These are phyloP conservation scores for Zangia roseola DNA, from an alignment of 768 basidiomycete genomes.

Conservation along the genomic window DNA sequence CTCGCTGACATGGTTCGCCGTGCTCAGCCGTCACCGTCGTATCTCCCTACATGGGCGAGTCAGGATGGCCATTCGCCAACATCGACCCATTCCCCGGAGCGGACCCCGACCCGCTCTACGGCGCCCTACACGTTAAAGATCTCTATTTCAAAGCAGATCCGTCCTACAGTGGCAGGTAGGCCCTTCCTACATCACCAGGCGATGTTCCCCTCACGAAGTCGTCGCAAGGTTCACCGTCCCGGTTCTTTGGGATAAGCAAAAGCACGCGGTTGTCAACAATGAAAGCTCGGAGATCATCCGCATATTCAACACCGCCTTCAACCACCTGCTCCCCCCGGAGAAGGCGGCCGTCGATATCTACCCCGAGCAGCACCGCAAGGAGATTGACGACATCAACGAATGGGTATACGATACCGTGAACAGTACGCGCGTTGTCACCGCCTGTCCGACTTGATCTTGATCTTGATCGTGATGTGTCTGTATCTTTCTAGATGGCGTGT, in stretches of 20 bases:
- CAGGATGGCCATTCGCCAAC: conserved; percentile 87
- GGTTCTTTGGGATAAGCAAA: conserved; percentile 90
- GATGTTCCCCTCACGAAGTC: no score
- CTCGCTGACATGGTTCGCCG: background rate
- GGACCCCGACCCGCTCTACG: conserved; percentile 72
- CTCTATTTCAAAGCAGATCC: conserved; percentile 79
- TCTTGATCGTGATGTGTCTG: background rate
- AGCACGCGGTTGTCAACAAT: conserved; percentile 88
- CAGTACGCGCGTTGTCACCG: conserved; percentile 57
- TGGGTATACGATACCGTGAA: conserved; percentile 88
- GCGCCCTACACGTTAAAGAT: conserved; percentile 73
- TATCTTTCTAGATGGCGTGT: conserved; percentile 68
- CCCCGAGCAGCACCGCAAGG: conserved; percentile 62
- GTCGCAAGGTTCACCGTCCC: conserved; percentile 89
- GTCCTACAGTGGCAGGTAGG: conserved; percentile 66
- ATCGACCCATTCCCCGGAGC: conserved; percentile 69
- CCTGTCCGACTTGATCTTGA: background rate
- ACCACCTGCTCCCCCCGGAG: conserved; percentile 64
- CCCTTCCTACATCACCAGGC: background rate
- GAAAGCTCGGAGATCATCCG: conserved; percentile 95
- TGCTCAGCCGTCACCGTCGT: conserved; percentile 71
- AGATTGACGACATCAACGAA: conserved; percentile 83
- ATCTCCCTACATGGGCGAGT: conserved; percentile 78
- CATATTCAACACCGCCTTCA: conserved; percentile 85
- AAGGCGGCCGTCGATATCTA: conserved; percentile 73